Conservation (phyloP, 2,329 filamentous ascomycete species). For the Geosmithia morbida region DNA sequence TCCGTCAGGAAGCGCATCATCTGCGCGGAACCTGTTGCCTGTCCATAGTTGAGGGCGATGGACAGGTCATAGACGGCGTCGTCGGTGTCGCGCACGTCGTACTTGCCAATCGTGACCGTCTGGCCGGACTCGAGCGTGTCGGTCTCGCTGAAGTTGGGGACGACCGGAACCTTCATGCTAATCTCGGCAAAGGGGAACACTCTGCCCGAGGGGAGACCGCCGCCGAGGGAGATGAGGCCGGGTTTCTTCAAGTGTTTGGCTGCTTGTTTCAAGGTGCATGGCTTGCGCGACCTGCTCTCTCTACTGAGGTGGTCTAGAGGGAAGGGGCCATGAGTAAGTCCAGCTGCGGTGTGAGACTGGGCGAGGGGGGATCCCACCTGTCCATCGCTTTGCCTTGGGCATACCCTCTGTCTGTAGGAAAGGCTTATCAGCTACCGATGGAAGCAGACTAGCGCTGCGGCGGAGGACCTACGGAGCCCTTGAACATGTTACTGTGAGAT, state of each 20-base stretch:
- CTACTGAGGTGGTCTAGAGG: constrained; percentile 39
- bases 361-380: constrained; percentile 41
- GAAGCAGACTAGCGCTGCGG: background rate
- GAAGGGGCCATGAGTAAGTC: background rate
- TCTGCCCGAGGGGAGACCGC: constrained; percentile 74
- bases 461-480: constrained; percentile 44
- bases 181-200: constrained; percentile 87
- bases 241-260: constrained; percentile 67
- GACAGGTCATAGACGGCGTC: constrained; percentile 53
- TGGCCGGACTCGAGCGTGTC: constrained; percentile 47
- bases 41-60: constrained; percentile 86
- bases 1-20: constrained; percentile 84
- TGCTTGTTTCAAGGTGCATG: constrained; percentile 68
- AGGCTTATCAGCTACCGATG: background rate
- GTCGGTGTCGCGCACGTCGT: constrained; percentile 50
- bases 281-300: constrained; percentile 46
- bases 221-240: constrained; percentile 81
- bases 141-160: constrained; percentile 56
- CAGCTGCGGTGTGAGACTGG: background rate
- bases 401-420: constrained; percentile 31
- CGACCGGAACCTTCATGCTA: constrained; percentile 55
- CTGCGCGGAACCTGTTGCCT: constrained; percentile 74
- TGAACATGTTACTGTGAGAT: constrained; percentile 72
- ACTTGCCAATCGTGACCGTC: constrained; percentile 59
- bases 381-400: constrained; percentile 69